These are phyloP conservation scores for Myrmaecium sp. DNA, from an alignment of 2,329 filamentous ascomycete genomes.

Conservation along the genomic window DNA sequence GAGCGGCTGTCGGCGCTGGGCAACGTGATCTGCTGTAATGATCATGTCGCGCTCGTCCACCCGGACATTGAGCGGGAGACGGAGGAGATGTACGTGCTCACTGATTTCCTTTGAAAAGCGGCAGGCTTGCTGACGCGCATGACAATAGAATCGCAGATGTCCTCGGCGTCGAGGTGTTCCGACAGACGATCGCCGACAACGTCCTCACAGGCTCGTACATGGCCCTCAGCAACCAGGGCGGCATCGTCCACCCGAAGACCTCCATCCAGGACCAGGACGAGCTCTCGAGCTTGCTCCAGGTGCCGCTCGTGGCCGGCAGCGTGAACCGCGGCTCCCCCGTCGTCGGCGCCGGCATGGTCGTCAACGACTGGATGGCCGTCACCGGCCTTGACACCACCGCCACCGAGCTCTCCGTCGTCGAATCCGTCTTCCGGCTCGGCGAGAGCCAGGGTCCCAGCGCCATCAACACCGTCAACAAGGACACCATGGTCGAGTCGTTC, in stretches of 20 bases:
- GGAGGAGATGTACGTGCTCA: constrained; percentile 58
- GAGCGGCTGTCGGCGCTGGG: constrained; percentile 89
- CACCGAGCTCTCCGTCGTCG: constrained; percentile 92
- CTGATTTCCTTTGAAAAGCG: background rate
- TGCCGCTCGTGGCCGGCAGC: constrained; percentile 83
- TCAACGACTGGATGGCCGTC: constrained; percentile 94
- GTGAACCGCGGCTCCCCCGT: constrained; percentile 88
- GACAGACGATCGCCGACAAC: constrained; percentile 92
- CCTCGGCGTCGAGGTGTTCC: constrained; percentile 73
- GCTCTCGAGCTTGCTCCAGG: constrained; percentile 79
- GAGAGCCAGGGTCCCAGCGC: constrained; percentile 63
- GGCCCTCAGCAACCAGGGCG: constrained; percentile 87
- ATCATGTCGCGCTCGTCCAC: constrained; percentile 91
- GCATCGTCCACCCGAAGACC: constrained; percentile 94
- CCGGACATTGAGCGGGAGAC: constrained; percentile 95
- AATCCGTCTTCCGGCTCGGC: constrained; percentile 87
- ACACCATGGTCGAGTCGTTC: constrained; percentile 97
- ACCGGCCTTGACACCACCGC: constrained; percentile 83
- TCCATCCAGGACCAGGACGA: constrained; percentile 97
- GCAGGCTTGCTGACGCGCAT: background rate
- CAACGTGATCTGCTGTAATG: constrained; percentile 92
- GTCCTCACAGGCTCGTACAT: constrained; percentile 95
- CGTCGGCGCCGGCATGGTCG: constrained; percentile 92
- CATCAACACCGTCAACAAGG: constrained; percentile 77
- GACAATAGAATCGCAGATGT: constrained; percentile 60